Percentiles rank a stretch among this genome's conserved stretches.
These are phyloP conservation scores for Terana coerulea DNA, from an alignment of 768 basidiomycete species.

Conservation along the genomic window DNA sequence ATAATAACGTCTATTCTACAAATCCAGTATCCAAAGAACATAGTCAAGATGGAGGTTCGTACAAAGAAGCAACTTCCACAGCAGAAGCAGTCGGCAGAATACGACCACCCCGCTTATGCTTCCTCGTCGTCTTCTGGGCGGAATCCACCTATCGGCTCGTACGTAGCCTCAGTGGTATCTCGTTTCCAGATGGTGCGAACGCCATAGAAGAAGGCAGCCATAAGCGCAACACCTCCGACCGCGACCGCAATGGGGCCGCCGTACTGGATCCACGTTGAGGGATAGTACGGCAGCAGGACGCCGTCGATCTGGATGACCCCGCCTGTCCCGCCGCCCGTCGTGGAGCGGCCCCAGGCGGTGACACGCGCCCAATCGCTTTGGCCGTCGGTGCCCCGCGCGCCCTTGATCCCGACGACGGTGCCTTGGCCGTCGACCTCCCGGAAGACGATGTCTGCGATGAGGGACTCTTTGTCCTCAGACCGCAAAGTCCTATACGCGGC, in stretches of 20 bases:
- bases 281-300: conserved; percentile 80
- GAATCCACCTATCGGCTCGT: conserved; percentile 87
- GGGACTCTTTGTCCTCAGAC: conserved; percentile 46
- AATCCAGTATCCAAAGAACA: conserved; percentile 2
- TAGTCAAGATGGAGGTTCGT: conserved; percentile 2
- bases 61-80: neutral
- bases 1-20: conserved; percentile 19
- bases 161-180: conserved; percentile 82
- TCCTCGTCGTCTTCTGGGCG: conserved; percentile 47
- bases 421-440: conserved; percentile 45
- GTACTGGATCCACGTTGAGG: conserved; percentile 80
- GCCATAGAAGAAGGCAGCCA: conserved; percentile 70
- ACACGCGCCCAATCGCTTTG: conserved; percentile 62
- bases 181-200: conserved; percentile 66
- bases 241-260: conserved; percentile 66
- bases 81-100: neutral
- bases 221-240: conserved; percentile 51
- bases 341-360: conserved; percentile 72
- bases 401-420: conserved; percentile 67
- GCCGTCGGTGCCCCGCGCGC: conserved; percentile 62
- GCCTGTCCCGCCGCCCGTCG: conserved; percentile 67
- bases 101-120: conserved; percentile 2
- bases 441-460: conserved; percentile 84
- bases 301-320: conserved; percentile 88
- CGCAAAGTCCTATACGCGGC: conserved; percentile 75